These are phyloP conservation scores for Cladosporium sp. DNA, from an alignment of 2,329 filamentous ascomycete genomes.

Conservation along the genomic window DNA sequence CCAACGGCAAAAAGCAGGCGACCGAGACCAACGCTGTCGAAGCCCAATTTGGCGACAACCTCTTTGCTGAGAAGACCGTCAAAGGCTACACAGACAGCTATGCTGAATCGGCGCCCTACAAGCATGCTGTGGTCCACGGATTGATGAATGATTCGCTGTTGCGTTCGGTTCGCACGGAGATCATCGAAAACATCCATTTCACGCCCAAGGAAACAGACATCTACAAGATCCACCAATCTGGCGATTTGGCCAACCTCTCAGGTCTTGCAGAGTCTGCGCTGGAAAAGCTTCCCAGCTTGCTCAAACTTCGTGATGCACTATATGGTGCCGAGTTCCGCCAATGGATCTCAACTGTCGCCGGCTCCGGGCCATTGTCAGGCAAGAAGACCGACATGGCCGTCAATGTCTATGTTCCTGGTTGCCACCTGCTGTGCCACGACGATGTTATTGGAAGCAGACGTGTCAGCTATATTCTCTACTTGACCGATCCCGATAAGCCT, in stretches of 20 bases:
- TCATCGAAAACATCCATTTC: slow-evolving; percentile 86
- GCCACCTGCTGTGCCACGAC: slow-evolving; percentile 93
- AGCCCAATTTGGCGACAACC: slow-evolving; percentile 59
- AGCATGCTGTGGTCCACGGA: slow-evolving; percentile 81
- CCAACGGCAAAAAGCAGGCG: slow-evolving; percentile 39
- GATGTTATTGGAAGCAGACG: slow-evolving; percentile 97
- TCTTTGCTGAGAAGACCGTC: slow-evolving; percentile 60
- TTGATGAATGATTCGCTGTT: slow-evolving; percentile 79
- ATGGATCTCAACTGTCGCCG: slow-evolving; percentile 82
- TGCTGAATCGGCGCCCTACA: slow-evolving; percentile 68
- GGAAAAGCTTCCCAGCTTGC: slow-evolving; percentile 80
- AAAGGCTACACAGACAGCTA: slow-evolving; percentile 59
- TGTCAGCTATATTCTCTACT: slow-evolving; percentile 94
- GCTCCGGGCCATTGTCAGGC: slow-evolving; percentile 80
- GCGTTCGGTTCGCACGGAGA: slow-evolving; percentile 81
- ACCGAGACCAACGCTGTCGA: slow-evolving; percentile 39
- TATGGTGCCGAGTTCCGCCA: slow-evolving; percentile 87
- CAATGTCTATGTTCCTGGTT: slow-evolving; percentile 95
- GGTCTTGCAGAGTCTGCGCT: slow-evolving; percentile 84
- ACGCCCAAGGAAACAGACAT: slow-evolving; percentile 99
- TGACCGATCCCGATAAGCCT: slow-evolving; percentile 83
- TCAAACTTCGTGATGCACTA: slow-evolving; percentile 85
- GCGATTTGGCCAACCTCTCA: slow-evolving; percentile 93
- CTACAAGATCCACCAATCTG: slow-evolving; percentile 98
- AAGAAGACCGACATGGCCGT: slow-evolving; percentile 98